Evolutionary conservation across 805 yeast genomes (phyloP), one percentile per base, ranked within the genome.

Genomic region (Wickerhamiella siamensis): DNA sequence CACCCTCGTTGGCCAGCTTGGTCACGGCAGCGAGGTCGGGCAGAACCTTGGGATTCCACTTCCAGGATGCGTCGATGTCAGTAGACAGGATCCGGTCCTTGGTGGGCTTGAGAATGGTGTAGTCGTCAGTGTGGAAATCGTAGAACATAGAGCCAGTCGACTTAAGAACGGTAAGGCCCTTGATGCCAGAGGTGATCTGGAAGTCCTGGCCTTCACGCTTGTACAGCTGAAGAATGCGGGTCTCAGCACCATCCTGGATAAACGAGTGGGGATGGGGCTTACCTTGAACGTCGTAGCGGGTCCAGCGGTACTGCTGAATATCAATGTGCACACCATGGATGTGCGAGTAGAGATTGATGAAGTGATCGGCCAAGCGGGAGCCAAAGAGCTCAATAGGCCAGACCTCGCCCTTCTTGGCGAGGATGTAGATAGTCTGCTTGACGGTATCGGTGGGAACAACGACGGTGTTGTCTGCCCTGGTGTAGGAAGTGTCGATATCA

Each of bases 381-480:
- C 91, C 95, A 61, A 83, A 87, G 43, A 79, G 70, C 69, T 87
- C 96, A 50, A 82, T 78, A 45, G 95, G 95, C 81, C 87, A 82
- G 39, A 81, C 88, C 48, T 84, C 83, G 39, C 74, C 70, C 56
- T 72, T 77, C 63, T 80, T 82, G 49, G 95, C 95, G 50, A 82
- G 78, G 27, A 87, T 70, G 57, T 81, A 69, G 49, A 83, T 75
- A 40, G 95, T 86, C 69, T 86, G 86, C 63, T 86, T 86, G 43
- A 84, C 86, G 1, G 95, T 83, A 62, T 86, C 95, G 6, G 96
- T 87, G 45, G 96, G 95, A 39, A 87, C 93, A 55, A 87, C 77
- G n/a, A 81, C 73, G 2, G 81, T 58, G 66, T 87, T 87, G 64
- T 87, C 93, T 31, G 95, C 95, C 44, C 78, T 56, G 39, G 95